Conservation (phyloP, 345 rosid species). For the Acer yangbiense region DNA sequence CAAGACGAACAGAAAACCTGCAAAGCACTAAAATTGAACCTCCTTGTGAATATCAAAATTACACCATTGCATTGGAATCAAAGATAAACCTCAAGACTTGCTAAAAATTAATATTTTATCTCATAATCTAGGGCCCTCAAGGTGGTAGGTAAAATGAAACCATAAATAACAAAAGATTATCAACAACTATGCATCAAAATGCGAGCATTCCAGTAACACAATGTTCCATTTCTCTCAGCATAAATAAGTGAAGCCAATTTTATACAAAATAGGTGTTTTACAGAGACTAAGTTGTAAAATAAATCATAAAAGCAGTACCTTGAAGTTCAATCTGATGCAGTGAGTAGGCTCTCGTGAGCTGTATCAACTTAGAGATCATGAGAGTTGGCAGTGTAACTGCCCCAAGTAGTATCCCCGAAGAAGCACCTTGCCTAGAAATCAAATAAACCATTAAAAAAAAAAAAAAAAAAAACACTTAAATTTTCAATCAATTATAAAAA, state of each 20-base stretch:
- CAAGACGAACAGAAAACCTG: too few species aligned
- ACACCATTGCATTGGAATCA: background rate
- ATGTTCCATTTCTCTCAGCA: background rate
- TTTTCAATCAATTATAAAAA: background rate
- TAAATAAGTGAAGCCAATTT: background rate
- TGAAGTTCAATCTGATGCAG: slow-evolving; percentile 48
- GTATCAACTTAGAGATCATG: slow-evolving; percentile 72
- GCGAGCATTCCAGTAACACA: background rate
- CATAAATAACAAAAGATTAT: too few species aligned
- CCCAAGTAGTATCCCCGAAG: slow-evolving; percentile 87
- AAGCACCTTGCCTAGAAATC: slow-evolving; percentile 66
- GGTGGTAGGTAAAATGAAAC: too few species aligned
- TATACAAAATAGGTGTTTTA: background rate
- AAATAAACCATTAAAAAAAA: background rate
- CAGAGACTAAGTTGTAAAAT: background rate
- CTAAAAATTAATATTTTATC: background rate
- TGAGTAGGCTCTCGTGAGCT: slow-evolving; percentile 65
- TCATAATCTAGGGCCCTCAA: too few species aligned
- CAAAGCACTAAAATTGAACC: background rate
- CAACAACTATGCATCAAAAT: background rate
- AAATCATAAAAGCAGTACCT: slow-evolving; percentile 37
- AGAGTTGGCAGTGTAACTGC: slow-evolving; percentile 81
- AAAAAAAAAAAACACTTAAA: background rate
- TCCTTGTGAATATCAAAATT: background rate
- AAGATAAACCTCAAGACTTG: background rate